Evolutionary conservation across 2,329 filamentous ascomycete genomes (phyloP), one percentile per base, ranked within the genome.

Genomic region (Metarhizium brunneum): DNA sequence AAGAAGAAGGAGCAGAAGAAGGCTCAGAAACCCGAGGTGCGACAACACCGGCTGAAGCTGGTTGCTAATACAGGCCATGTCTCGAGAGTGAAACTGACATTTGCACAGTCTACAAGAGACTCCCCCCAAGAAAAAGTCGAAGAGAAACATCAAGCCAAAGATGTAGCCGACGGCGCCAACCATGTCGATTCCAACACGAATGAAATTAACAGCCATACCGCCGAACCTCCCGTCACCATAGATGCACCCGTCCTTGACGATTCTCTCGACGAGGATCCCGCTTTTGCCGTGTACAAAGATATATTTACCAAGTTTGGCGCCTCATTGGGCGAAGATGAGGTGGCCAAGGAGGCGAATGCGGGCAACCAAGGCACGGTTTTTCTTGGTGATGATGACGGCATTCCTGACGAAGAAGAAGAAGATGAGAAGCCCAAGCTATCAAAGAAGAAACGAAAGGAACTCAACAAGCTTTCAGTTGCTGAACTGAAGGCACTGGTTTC

Each of bases 1-100:
- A 92, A 92, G 78, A 96, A 94, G 82, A 96, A 96, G 85, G 88
- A 90, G 65, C 84, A 90, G 68, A 95, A 95, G 76, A 85, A 85
- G 66, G 73, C 82, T 61, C 75, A 80, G 62, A 74, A 80, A 53
- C 74, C 81, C 69, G 75, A 84, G 64, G 82, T 83, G 54, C 20
- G 35, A 38, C 10, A 16, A 47, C 49, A 6, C 45, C 45, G 45
- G 10, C 50, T 16, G n/a, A 53, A 10, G 40, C n/a, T 16, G 4
- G 16, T 18, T 13, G n/a, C n/a, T 10, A 20, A 10, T 18, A 5
- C 42, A 18, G 6, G 42, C 42, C n/a, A 14, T 30, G 20, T 48
- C 45, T 16, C 25, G 20, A 48, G 14, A 14, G 6, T 30, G 50
- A 48, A 45, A 42, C 53, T 57, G 36, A 57, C 56, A 6, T 38